phyloP scores from a whole-genome alignment of 192 early-diverging fungal species.

The Coemansia sp. region DNA sequence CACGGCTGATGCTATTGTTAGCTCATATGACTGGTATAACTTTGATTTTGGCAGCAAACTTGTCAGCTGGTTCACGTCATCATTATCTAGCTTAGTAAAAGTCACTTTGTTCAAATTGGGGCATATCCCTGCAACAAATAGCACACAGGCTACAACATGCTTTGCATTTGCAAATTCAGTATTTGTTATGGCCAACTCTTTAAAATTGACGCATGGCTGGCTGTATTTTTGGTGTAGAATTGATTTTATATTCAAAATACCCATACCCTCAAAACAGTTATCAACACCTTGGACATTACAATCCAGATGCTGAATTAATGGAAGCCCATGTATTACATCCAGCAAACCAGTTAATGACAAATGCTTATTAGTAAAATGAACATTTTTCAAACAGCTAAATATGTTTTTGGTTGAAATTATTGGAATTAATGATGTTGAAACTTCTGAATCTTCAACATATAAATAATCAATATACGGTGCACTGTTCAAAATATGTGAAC shows the following conservation, averaged over 20 bases:
- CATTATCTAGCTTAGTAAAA: background rate
- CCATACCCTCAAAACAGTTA: background rate
- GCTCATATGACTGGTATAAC: too few species aligned
- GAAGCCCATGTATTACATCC: background rate
- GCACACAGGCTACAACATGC: background rate
- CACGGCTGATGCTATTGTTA: too few species aligned
- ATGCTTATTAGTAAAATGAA: background rate
- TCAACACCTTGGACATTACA: background rate
- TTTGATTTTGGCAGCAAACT: too few species aligned
- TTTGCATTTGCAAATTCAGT: background rate
- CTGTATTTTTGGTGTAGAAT: background rate
- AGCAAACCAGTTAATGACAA: background rate
- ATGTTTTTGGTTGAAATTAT: background rate
- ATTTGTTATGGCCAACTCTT: background rate
- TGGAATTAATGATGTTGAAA: background rate
- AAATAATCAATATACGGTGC: background rate
- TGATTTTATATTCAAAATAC: background rate
- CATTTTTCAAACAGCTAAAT: background rate
- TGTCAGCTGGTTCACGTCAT: background rate
- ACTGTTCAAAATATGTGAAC: background rate
- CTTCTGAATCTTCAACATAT: background rate
- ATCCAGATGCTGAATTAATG: background rate
- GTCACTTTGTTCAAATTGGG: background rate
- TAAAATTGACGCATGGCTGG: background rate
- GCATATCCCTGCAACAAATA: background rate